These are phyloP conservation scores for Phytopythium oedochilum DNA, from an alignment of 352 stramenopile species.

Conservation along the genomic window DNA sequence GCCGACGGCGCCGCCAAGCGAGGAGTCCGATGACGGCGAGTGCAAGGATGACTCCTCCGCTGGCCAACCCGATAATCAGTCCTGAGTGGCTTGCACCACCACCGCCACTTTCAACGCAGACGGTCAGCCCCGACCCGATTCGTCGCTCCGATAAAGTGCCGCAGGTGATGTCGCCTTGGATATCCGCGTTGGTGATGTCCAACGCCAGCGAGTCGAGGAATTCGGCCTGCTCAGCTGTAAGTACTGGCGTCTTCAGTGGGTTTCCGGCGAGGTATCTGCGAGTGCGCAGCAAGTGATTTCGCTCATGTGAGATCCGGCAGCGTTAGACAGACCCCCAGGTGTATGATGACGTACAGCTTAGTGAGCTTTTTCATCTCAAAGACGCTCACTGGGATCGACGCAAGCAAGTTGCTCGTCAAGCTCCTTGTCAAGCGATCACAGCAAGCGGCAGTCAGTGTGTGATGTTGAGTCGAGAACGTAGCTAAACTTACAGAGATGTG, in stretches of 20 bases:
- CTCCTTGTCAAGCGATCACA: neutral
- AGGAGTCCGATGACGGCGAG: too few species aligned
- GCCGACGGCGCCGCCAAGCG: too few species aligned
- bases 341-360: neutral
- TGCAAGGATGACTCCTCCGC: neutral
- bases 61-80: neutral
- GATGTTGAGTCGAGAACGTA: too few species aligned
- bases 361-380: neutral
- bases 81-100: neutral
- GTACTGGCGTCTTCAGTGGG: neutral
- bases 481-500: neutral
- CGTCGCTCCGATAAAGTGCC: neutral
- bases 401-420: neutral
- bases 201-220: neutral
- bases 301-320: too few species aligned
- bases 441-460: too few species aligned
- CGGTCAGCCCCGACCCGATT: neutral
- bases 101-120: neutral
- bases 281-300: neutral
- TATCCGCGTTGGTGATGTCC: neutral
- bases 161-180: neutral
- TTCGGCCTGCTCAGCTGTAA: neutral
- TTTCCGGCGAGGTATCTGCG: neutral
- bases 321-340: too few species aligned
- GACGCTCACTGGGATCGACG: neutral